phyloP scores from a whole-genome alignment of 768 basidiomycete species.

The Kwoniella europaea region DNA sequence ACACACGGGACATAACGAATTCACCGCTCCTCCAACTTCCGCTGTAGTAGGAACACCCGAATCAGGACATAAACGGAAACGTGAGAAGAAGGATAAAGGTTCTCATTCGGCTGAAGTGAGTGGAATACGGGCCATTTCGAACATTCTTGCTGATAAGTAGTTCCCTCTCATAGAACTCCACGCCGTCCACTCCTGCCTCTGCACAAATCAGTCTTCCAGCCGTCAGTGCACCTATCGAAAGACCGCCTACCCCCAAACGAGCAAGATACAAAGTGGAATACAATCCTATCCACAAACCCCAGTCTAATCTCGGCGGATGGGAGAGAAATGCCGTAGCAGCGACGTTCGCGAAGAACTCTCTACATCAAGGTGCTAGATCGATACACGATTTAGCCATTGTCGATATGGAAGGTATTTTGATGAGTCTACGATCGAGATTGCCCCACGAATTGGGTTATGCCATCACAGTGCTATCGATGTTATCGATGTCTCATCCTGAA shows the following conservation, averaged over 20 bases:
- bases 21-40: not conserved
- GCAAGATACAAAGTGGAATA: constrained; percentile 84
- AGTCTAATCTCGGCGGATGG: constrained; percentile 79
- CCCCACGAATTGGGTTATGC: constrained; percentile 85
- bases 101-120: constrained; percentile 15
- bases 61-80: constrained; percentile 38
- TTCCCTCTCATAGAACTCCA: constrained; percentile 5
- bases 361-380: constrained; percentile 67
- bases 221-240: constrained; percentile 1
- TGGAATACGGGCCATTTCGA: no score
- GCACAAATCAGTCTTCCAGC: constrained; percentile 6
- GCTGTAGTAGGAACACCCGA: constrained; percentile 9
- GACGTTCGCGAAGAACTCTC: constrained; percentile 65
- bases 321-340: constrained; percentile 71
- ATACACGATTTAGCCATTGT: constrained; percentile 85
- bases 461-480: constrained; percentile 79
- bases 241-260: constrained; percentile 51
- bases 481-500: constrained; percentile 54
- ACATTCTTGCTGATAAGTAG: not conserved
- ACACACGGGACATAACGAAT: constrained; percentile 5
- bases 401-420: constrained; percentile 89
- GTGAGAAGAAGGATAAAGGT: constrained; percentile 22
- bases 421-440: constrained; percentile 86
- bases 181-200: constrained; percentile 25
- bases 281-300: constrained; percentile 75